These are phyloP conservation scores for Gloeophyllum trabeum DNA, from an alignment of 768 basidiomycete genomes.

Conservation along the genomic window DNA sequence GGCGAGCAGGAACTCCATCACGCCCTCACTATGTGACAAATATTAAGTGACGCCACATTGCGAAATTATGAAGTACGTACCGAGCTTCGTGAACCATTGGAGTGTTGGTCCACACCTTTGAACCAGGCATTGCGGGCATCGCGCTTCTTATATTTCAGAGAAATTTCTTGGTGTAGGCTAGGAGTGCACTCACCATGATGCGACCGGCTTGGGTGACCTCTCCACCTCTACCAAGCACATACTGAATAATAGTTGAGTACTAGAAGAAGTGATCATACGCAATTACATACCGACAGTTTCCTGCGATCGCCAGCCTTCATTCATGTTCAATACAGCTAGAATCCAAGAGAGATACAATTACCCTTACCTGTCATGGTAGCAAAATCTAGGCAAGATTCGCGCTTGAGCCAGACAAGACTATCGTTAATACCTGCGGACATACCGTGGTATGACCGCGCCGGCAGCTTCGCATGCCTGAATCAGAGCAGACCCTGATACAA, in stretches of 20 bases:
- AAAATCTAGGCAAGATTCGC: conserved; percentile 54
- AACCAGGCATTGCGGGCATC: conserved; percentile 94
- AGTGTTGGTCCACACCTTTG: conserved; percentile 89
- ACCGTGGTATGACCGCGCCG: conserved; percentile 75
- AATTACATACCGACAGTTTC: conserved; percentile 78
- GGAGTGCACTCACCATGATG: conserved; percentile 71
- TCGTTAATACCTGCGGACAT: conserved; percentile 12
- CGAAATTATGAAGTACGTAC: conserved; percentile 23
- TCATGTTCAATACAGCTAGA: conserved; percentile 14
- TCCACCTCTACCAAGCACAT: conserved; percentile 99
- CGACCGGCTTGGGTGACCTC: conserved; percentile 88
- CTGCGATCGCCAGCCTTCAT: conserved; percentile 83
- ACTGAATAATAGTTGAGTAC: conserved; percentile 24
- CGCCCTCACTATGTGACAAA: conserved; percentile 62
- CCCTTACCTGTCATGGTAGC: conserved; percentile 73
- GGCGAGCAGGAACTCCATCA: conserved; percentile 97
- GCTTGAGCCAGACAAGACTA: no score
- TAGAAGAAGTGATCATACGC: conserved; percentile 3
- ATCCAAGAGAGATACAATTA: background rate
- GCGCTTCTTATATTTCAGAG: conserved; percentile 38
- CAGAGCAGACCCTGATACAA: conserved; percentile 66
- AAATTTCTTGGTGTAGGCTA: background rate
- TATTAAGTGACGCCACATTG: conserved; percentile 5
- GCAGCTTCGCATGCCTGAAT: conserved; percentile 95
- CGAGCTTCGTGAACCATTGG: conserved; percentile 84